Evolutionary conservation across 2,329 filamentous ascomycete species (phyloP), one percentile per base, ranked within the genome.

Genomic region (Sporothrix dimorphospora): DNA sequence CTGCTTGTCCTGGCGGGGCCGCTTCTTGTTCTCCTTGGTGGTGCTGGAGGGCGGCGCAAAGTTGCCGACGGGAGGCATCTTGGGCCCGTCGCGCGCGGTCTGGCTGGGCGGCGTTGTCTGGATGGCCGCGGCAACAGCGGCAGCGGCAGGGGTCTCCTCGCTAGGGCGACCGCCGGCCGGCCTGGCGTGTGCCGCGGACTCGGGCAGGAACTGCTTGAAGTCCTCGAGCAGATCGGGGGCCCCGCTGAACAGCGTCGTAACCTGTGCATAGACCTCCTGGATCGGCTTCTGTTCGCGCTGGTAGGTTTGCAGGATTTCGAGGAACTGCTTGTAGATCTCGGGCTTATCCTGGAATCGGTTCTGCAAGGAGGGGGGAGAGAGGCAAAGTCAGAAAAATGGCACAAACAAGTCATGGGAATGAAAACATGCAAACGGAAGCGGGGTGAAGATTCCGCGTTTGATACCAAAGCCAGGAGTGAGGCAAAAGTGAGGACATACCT

Each of bases 301-400:
- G 78, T 99, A 99, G 1, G 96, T 99, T 82, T 99, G 96, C 61
- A 99, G 85, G 66, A 99, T 99, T 80, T 99, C 96, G 40, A 99
- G 87, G 79, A 99, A 99, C 79, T 99, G 95, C 81, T 99, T 99
- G 85, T 99, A 99, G 74, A 99, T 98, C 80, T 99, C 96, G 7
- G 96, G 96, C 75, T 97, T 94, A 78, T 94, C 91, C 77, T 97
- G 92, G 82, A 98, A 99, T 59, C 96, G 95, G 80, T 98, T 99
- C 94, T 97, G 78, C 27, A 49, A 11, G 21, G 27, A 19, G 24
- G 16, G 21, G 27, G 27, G 24, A 55, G 45, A 55, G 21, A 68
- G 69, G 14, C 63, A 61, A 40, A n/a, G 57, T 71, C 34, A 71
- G 69, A 3, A 51, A 51, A 49, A n/a, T 8, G 19, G 19, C 24